These are phyloP conservation scores for Carex parvula DNA, from an alignment of 176 grass and related monocot genomes.

Conservation along the genomic window DNA sequence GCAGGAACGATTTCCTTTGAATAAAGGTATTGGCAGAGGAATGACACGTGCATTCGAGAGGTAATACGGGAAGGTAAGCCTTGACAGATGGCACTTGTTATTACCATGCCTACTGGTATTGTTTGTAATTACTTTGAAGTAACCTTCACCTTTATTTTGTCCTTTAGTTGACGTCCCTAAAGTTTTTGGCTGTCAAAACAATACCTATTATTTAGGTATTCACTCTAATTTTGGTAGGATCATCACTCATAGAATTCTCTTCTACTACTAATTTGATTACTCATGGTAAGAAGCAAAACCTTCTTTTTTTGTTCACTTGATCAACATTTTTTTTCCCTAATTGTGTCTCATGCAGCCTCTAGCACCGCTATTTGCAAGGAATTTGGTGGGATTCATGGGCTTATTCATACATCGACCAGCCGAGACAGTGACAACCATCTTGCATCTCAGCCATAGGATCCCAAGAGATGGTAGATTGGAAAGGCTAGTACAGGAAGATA, in stretches of 20 bases:
- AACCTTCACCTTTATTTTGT: constrained; percentile 12
- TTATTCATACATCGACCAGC: background rate
- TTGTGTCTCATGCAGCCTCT: constrained; percentile 22
- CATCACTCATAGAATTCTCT: background rate
- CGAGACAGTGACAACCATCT: constrained; percentile 7
- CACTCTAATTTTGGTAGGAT: background rate
- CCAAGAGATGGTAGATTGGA: constrained; percentile 17
- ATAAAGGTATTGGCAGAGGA: background rate
- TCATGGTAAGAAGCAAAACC: constrained; percentile 6
- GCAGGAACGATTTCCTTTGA: background rate
- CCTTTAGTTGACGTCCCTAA: background rate
- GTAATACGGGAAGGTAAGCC: background rate
- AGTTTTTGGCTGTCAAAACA: background rate
- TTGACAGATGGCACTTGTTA: constrained; percentile 1
- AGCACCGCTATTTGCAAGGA: constrained; percentile 12
- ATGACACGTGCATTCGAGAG: background rate
- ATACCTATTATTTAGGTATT: background rate
- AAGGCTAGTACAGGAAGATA: background rate
- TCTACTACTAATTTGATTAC: background rate
- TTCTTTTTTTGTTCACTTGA: background rate
- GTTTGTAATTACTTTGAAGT: constrained; percentile 13
- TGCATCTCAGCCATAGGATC: constrained; percentile 4
- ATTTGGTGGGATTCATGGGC: constrained; percentile 17
- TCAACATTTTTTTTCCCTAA: background rate
- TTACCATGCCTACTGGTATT: background rate